phyloP scores from a whole-genome alignment of 2,329 filamentous ascomycete genomes.

The Stylonectria norvegica region DNA sequence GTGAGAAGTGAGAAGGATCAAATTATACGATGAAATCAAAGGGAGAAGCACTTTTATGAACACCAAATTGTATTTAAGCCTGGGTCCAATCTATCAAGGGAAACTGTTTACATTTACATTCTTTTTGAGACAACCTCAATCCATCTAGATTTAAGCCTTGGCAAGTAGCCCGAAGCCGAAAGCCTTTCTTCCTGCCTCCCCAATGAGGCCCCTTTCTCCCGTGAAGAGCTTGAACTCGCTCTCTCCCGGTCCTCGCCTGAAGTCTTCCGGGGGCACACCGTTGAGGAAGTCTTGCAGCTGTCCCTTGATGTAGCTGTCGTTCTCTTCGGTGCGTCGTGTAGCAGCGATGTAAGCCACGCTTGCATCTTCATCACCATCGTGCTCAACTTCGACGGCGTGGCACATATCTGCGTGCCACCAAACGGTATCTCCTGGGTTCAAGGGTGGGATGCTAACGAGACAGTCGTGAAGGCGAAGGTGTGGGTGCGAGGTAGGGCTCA shows the following conservation, averaged over 20 bases:
- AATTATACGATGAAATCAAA: too few species aligned
- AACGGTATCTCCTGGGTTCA: constrained; percentile 1
- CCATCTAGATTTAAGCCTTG: too few species aligned
- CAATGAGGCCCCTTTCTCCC: constrained; percentile 1
- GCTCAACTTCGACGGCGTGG: constrained; percentile 2
- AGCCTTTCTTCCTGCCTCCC: constrained; percentile 1
- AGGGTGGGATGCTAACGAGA: constrained; percentile 1
- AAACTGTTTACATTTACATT: too few species aligned
- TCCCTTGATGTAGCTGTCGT: constrained; percentile 1
- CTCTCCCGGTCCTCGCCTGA: constrained; percentile 3
- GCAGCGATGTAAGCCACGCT: constrained; percentile 4
- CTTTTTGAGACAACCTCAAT: too few species aligned
- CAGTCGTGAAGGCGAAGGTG: constrained; percentile 2
- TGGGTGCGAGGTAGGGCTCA: constrained; percentile 1
- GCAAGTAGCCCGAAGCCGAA: constrained; percentile 1
- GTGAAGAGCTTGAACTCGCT: neutral
- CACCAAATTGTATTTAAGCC: too few species aligned
- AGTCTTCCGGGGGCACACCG: constrained; percentile 1
- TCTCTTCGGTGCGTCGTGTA: constrained; percentile 1
- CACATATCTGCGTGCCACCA: constrained; percentile 7
- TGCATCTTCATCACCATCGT: constrained; percentile 1
- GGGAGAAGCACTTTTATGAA: too few species aligned
- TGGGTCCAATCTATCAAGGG: too few species aligned
- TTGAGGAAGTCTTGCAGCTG: constrained; percentile 1
- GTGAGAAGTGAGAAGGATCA: too few species aligned